Conservation (phyloP, 352 stramenopile genomes). For the Pythium aristosporum region DNA sequence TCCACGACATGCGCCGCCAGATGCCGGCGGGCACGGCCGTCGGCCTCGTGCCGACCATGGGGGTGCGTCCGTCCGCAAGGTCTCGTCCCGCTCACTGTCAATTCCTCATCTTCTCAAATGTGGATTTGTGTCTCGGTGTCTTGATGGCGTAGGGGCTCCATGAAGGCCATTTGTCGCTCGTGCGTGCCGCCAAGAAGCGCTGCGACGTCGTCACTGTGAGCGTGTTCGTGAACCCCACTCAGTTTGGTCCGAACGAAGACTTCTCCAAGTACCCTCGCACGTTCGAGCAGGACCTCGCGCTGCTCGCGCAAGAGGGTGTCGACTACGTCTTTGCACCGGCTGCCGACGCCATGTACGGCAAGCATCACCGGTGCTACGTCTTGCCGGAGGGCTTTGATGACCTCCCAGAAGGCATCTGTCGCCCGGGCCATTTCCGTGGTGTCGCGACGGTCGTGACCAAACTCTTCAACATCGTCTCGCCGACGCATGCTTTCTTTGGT, state of each 20-base stretch:
- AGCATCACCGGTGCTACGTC: conserved; percentile 86
- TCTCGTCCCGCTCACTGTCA: background rate
- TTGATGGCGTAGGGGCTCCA: conserved; percentile 86
- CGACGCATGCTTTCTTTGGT: conserved; percentile 97
- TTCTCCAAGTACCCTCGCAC: conserved; percentile 98
- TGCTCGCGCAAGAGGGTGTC: conserved; percentile 86
- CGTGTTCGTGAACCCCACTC: conserved; percentile 99
- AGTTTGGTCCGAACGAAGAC: conserved; percentile 98
- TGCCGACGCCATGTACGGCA: conserved; percentile 87
- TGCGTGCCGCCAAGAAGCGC: conserved; percentile 80
- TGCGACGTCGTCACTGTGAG: conserved; percentile 95
- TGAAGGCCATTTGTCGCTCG: conserved; percentile 92
- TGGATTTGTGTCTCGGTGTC: conserved; percentile 25
- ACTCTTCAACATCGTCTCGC: conserved; percentile 98
- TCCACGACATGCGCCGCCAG: conserved; percentile 47
- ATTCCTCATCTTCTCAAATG: conserved; percentile 22
- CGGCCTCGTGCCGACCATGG: conserved; percentile 99
- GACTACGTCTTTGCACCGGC: conserved; percentile 90
- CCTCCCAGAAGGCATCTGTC: conserved; percentile 88
- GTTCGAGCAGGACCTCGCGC: conserved; percentile 91
- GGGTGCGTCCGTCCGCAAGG: conserved; percentile 45
- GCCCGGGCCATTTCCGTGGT: conserved; percentile 97
- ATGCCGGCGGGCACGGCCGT: conserved; percentile 67
- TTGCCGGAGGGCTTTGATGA: conserved; percentile 94
- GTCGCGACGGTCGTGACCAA: conserved; percentile 99